Percentiles rank a stretch among this genome's conserved stretches.
These are phyloP conservation scores for Blastomyces emzantsi DNA, from an alignment of 2,329 filamentous ascomycete species.

Conservation along the genomic window DNA sequence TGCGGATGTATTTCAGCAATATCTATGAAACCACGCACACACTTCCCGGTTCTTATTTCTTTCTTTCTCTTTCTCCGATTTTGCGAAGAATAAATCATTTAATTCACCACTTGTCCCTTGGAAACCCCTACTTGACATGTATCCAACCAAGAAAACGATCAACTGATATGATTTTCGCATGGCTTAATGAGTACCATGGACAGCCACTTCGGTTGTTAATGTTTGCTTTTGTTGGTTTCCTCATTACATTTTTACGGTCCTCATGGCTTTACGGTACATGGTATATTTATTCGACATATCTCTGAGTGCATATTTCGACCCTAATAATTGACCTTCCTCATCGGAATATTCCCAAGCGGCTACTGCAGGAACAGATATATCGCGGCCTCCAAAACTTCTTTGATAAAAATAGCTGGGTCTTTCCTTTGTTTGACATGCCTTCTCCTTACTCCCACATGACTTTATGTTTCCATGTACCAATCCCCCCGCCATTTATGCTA, in stretches of 20 bases:
- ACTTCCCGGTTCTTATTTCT: neutral
- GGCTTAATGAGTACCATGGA: neutral
- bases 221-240: neutral
- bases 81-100: neutral
- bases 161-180: neutral
- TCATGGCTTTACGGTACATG: slow-evolving; percentile 1
- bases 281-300: neutral
- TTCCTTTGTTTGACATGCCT: neutral
- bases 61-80: neutral
- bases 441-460: neutral
- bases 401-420: neutral
- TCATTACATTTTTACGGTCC: neutral
- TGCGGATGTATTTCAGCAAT: slow-evolving; percentile 2
- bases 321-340: neutral
- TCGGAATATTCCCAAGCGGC: neutral
- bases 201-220: neutral
- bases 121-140: neutral
- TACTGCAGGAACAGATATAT: slow-evolving; percentile 6
- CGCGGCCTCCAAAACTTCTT: neutral
- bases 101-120: neutral
- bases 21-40: neutral
- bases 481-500: neutral
- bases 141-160: neutral
- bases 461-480: neutral
- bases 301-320: slow-evolving; percentile 1